These are phyloP conservation scores for Fusarium longipes DNA, from an alignment of 2,329 filamentous ascomycete genomes.

Conservation along the genomic window DNA sequence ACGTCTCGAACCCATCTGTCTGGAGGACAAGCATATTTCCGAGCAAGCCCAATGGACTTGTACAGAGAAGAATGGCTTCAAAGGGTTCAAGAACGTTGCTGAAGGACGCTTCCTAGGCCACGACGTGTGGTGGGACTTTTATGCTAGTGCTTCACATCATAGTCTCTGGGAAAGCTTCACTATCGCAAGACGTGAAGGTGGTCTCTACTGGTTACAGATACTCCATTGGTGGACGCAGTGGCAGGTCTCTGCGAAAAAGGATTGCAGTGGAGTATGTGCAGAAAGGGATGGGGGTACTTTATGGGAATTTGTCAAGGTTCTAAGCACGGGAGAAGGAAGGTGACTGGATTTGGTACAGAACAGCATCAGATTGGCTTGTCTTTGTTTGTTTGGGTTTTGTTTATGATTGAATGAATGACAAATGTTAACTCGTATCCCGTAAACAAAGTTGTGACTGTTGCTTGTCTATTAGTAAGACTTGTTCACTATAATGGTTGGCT, in stretches of 20 bases:
- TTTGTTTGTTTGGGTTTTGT: not conserved
- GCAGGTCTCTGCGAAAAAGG: slow-evolving; percentile 1
- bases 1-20: not conserved
- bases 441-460: not conserved
- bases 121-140: slow-evolving; percentile 6
- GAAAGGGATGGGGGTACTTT: slow-evolving; percentile 1
- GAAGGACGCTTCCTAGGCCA: not conserved
- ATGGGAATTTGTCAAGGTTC: slow-evolving; percentile 8
- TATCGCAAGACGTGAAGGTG: not conserved
- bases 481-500: not conserved
- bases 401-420: not conserved
- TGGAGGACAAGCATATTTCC: not conserved
- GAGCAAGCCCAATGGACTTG: slow-evolving; percentile 1
- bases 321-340: not conserved
- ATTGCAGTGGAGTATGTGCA: not conserved
- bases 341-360: not conserved
- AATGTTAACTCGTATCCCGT: too few relatives aligned
- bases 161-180: slow-evolving; percentile 13
- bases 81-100: not conserved
- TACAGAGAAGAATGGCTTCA: not conserved
- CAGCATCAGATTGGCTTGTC: not conserved
- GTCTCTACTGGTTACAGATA: slow-evolving; percentile 6
- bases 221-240: slow-evolving; percentile 15
- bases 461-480: not conserved
- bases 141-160: not conserved